Evolutionary conservation across 2,329 filamentous ascomycete species (phyloP), one percentile per base, ranked within the genome.

Genomic region (Colletotrichum plurivorum): DNA sequence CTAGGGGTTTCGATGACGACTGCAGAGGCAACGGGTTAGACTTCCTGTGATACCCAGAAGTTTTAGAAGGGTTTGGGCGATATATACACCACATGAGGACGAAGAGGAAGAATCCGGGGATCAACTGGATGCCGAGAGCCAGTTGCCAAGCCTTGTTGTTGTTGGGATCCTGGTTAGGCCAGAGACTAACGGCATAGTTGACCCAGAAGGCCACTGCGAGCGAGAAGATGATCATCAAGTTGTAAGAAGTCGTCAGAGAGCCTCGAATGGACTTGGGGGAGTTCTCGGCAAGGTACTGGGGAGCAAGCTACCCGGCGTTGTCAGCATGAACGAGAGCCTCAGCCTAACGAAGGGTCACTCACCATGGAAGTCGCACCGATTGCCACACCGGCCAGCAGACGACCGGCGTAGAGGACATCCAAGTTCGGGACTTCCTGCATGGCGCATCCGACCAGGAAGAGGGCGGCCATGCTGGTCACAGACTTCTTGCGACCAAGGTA

Each of bases 211-310:
- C 79, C 8, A 81, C 71, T 10, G 76, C 76, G 0, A 81, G 71
- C 0, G 79, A 78, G 3, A 78, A 56, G 22, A 81, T 75, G 55
- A 82, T 81, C 73, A 80, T 79, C 12, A 82, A 69, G 60, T 82
- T 81, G 66, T 82, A 83, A 0, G 78, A 75, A 5, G 80, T 79
- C 2, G 81, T 82, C 45, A 83, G 75, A 2, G 80, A 78, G 0
- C 81, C 81, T 60, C 80, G 77, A 16, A 83, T 75, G 8, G 78
- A 78, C 58, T 80, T 82, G 4, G 81, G 81, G 0, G 78, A 77
- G 58, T 80, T 82, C 63, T 84, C 82, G 1, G 79, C 78, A 1
- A 83, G 75, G 63, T 79, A 84, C 31, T 82, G 78, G 9, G 82
- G 82, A 1, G 79, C 79, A 49, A 82, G 63, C 76, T 71, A 20